Evolutionary conservation across 306 rosid species (phyloP).

Genomic region (Arachis hypogaea): DNA sequence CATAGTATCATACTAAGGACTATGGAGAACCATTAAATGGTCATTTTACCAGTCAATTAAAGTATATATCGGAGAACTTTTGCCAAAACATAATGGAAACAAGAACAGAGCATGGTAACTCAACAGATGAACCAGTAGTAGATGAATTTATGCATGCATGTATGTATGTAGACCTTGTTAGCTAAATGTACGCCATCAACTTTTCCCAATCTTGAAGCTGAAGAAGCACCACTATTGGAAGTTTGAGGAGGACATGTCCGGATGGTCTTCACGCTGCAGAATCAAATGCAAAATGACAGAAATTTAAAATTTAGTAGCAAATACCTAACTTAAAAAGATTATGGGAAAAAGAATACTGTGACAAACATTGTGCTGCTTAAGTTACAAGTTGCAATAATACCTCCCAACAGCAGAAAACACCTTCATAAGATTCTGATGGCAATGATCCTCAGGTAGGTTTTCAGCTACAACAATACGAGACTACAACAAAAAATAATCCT

Average conservation of each 20-base stretch:
- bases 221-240: slow-evolving; percentile 68
- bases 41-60: slow-evolving; percentile 18
- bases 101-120: slow-evolving; percentile 20
- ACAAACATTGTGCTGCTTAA: slow-evolving; percentile 14
- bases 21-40: slow-evolving; percentile 19
- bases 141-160: not conserved
- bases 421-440: slow-evolving; percentile 99
- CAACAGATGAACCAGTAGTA: slow-evolving; percentile 19
- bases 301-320: slow-evolving; percentile 26
- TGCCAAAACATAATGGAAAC: slow-evolving; percentile 4
- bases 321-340: slow-evolving; percentile 1
- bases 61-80: slow-evolving; percentile 23
- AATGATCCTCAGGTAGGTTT: slow-evolving; percentile 98
- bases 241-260: slow-evolving; percentile 96
- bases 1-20: not conserved
- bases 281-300: slow-evolving; percentile 34
- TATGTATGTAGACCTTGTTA: slow-evolving; percentile 66
- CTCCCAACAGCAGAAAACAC: slow-evolving; percentile 92
- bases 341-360: not conserved
- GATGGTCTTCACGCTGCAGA: slow-evolving; percentile 86
- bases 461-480: slow-evolving; percentile 93
- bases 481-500: slow-evolving; percentile 46
- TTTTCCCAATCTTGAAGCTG: slow-evolving; percentile 76
- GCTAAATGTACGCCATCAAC: slow-evolving; percentile 70
- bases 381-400: slow-evolving; percentile 49